These are phyloP conservation scores for Phialophora tarda DNA, from an alignment of 2,329 filamentous ascomycete genomes.

Conservation along the genomic window DNA sequence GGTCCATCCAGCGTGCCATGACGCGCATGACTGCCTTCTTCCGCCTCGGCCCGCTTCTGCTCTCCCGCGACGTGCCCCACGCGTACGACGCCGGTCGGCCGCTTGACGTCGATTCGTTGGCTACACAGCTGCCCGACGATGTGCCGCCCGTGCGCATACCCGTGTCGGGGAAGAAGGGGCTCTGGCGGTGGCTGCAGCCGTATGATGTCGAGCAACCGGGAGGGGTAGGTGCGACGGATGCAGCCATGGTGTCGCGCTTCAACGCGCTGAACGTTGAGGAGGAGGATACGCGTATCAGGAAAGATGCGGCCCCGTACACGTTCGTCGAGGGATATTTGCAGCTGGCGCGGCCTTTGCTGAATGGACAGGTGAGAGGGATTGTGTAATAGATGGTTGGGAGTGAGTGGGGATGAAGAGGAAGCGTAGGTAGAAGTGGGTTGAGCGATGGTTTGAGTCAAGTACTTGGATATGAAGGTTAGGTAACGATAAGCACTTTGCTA, in stretches of 20 bases:
- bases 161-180: slow-evolving; percentile 28
- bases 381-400: no score
- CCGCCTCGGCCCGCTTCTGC: slow-evolving; percentile 39
- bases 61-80: slow-evolving; percentile 35
- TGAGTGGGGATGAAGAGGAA: no score
- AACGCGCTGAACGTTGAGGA: not conserved
- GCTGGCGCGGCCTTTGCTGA: not conserved
- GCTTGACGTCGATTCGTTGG: slow-evolving; percentile 1
- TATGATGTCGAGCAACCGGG: slow-evolving; percentile 23
- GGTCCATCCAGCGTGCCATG: slow-evolving; percentile 40
- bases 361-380: no score
- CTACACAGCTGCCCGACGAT: not conserved
- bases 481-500: no score
- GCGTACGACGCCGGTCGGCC: slow-evolving; percentile 4
- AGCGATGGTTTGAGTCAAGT: no score
- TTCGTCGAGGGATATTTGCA: slow-evolving; percentile 12
- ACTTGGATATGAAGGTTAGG: no score
- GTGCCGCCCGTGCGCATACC: slow-evolving; percentile 21
- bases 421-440: no score
- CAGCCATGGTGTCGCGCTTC: not conserved
- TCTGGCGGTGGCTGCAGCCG: slow-evolving; percentile 41
- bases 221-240: not conserved
- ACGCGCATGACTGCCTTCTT: slow-evolving; percentile 42
- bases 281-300: not conserved
- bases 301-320: slow-evolving; percentile 7